These are phyloP conservation scores for Pyricularia sp. DNA, from an alignment of 2,329 filamentous ascomycete genomes.

Conservation along the genomic window DNA sequence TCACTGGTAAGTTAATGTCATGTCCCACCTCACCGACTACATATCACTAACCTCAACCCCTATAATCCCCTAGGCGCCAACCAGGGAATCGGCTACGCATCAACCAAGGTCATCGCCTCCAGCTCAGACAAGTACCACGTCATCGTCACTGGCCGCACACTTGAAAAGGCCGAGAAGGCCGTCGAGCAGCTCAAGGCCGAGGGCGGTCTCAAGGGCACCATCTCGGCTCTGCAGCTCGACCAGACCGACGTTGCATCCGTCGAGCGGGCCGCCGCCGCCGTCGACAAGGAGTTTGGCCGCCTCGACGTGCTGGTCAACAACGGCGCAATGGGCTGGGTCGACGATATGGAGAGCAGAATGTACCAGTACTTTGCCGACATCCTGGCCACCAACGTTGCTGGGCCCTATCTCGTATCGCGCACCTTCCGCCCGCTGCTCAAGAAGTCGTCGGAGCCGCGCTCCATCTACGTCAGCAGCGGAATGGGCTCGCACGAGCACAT, in stretches of 20 bases:
- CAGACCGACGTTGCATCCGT: conserved; percentile 28
- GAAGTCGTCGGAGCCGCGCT: conserved; percentile 13
- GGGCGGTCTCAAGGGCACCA: conserved; percentile 8
- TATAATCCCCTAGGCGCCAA: conserved; percentile 21
- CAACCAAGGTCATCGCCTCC: conserved; percentile 23
- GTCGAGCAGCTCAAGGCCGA: conserved; percentile 14
- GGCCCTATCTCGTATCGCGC: conserved; percentile 16
- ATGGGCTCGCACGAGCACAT: background rate
- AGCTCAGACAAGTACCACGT: conserved; percentile 24
- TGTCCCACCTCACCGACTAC: background rate
- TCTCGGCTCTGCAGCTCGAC: conserved; percentile 27
- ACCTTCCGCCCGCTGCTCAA: conserved; percentile 19
- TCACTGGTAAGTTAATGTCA: background rate
- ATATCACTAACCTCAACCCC: background rate
- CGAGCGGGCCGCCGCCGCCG: conserved; percentile 16
- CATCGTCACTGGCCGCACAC: conserved; percentile 23
- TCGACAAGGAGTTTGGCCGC: conserved; percentile 17
- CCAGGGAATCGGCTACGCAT: conserved; percentile 28
- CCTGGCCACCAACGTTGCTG: conserved; percentile 19
- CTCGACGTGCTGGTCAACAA: conserved; percentile 21
- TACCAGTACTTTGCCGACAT: conserved; percentile 6
- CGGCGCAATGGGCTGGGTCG: conserved; percentile 11
- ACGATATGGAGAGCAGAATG: background rate
- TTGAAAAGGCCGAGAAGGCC: conserved; percentile 20
- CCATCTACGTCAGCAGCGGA: conserved; percentile 12